Evolutionary conservation across 2,329 filamentous ascomycete species (phyloP), one percentile per base, ranked within the genome.

Genomic region (Colletotrichum camelliae): DNA sequence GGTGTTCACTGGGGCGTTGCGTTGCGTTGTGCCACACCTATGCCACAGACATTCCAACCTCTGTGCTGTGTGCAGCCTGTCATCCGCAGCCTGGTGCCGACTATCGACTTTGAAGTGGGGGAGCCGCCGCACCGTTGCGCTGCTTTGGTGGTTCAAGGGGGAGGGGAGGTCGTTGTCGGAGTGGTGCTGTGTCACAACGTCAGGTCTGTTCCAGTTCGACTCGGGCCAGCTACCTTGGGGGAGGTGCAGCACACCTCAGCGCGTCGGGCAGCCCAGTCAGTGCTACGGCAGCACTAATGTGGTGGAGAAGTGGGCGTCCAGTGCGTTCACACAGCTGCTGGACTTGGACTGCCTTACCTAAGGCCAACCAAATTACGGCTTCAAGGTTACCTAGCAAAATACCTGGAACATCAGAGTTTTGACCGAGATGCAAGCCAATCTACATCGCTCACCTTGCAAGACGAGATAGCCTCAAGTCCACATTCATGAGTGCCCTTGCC

Each of bases 101-200:
- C 68, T 67, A 62, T 61, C 61, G 66, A 33, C 68, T 67, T 67
- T 61, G 66, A 13, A 72, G 66, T 69, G 71, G 72, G 61, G 52
- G 52, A 58, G 33, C 52, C 52, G 29, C 72, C 29, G 70, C 57
- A 43, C 39, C 57, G 21, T n/a, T 21, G 58, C 61, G 72, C 29
- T 65, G 57, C 10, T 29, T 52, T 57, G 52, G 12, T 62, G 52
- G 66, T 60, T 55, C 52, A 35, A 24, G 58, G 66, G 66, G 66
- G 18, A 12, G 39, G 39, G 31, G 31, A 35, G 61, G 21, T 64
- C 4, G 60, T 37, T 57, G n/a, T 35, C 12, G 29, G 24, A 18
- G 39, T 66, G 64, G 64, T 66, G 64, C 64, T 52, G 64, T 66
- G 64, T 55, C 64, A 55, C 64, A 66, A 66, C 48, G 58, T 31